A percentile compares a stretch with the other conserved stretches of the same genome.
These are phyloP conservation scores for Silene vulgaris DNA, from an alignment of 179 eudicot genomes.

Conservation along the genomic window DNA sequence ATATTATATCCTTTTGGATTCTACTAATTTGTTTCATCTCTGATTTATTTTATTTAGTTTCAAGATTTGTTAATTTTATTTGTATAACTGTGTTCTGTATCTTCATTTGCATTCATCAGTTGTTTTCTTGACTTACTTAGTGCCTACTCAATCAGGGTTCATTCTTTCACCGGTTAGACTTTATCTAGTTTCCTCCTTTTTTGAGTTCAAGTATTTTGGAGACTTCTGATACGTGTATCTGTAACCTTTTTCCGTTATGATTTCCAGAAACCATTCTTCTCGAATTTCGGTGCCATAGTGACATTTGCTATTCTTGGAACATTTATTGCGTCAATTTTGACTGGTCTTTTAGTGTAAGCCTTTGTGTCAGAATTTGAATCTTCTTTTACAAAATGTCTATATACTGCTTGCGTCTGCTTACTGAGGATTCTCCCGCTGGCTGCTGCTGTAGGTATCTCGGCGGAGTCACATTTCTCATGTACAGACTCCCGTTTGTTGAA, in stretches of 20 bases:
- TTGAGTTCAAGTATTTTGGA: neutral
- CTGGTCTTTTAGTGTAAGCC: constrained; percentile 92
- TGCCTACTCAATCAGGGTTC: constrained; percentile 89
- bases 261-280: constrained; percentile 95
- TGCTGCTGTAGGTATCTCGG: constrained; percentile 72
- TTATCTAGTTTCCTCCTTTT: constrained; percentile 3
- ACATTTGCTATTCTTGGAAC: constrained; percentile 90
- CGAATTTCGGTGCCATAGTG: constrained; percentile 96
- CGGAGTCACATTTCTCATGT: constrained; percentile 70
- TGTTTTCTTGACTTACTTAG: constrained; percentile 54
- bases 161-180: constrained; percentile 87
- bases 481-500: constrained; percentile 80
- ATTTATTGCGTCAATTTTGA: constrained; percentile 78
- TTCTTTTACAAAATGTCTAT: constrained; percentile 1
- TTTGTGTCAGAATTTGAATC: neutral
- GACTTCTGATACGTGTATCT: neutral
- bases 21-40: constrained; percentile 7
- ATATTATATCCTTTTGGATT: constrained; percentile 83
- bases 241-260: constrained; percentile 14
- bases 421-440: constrained; percentile 4
- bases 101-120: constrained; percentile 8
- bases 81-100: neutral
- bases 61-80: constrained; percentile 2
- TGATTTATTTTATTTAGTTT: neutral
- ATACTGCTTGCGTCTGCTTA: constrained; percentile 21